phyloP scores from a whole-genome alignment of 2,329 filamentous ascomycete genomes.

The Helicocarpus griseus region DNA sequence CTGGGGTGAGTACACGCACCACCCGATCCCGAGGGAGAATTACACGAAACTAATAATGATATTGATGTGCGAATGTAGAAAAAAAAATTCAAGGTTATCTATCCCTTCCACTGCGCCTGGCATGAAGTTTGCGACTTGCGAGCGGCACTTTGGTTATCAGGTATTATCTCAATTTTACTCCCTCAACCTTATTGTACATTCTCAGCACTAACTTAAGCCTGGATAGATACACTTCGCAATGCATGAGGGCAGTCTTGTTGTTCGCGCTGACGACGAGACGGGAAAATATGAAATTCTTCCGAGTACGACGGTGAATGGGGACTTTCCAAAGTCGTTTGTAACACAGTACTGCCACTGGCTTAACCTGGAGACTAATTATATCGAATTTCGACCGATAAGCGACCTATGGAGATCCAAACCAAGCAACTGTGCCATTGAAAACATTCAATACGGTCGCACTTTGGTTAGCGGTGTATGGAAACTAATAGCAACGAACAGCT shows the following conservation, averaged over 20 bases:
- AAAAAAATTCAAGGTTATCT: constrained; percentile 21
- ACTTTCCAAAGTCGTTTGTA: constrained; percentile 27
- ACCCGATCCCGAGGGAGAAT: too few relatives aligned
- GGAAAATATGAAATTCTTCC: constrained; percentile 23
- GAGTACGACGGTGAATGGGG: constrained; percentile 14
- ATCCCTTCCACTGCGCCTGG: constrained; percentile 23
- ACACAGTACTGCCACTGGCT: constrained; percentile 40
- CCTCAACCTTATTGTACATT: not conserved
- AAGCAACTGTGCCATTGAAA: constrained; percentile 17
- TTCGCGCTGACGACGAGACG: constrained; percentile 17
- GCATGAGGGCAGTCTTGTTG: constrained; percentile 20
- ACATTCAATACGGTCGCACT: not conserved
- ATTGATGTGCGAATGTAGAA: too few relatives aligned
- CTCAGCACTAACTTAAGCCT: too few relatives aligned
- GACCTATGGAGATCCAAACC: constrained; percentile 20
- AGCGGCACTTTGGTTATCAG: constrained; percentile 16
- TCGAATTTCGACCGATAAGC: constrained; percentile 22
- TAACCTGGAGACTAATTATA: constrained; percentile 14
- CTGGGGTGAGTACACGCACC: constrained; percentile 16
- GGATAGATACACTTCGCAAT: constrained; percentile 11
- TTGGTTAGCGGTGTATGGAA: constrained; percentile 13
- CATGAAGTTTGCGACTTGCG: constrained; percentile 26
- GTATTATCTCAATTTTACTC: constrained; percentile 9
- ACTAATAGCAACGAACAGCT: constrained; percentile 27
- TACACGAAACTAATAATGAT: too few relatives aligned